Evolutionary conservation across 305 asterid genomes (phyloP), one percentile per base, ranked within the genome.

Genomic region (Solanum hybrid): DNA sequence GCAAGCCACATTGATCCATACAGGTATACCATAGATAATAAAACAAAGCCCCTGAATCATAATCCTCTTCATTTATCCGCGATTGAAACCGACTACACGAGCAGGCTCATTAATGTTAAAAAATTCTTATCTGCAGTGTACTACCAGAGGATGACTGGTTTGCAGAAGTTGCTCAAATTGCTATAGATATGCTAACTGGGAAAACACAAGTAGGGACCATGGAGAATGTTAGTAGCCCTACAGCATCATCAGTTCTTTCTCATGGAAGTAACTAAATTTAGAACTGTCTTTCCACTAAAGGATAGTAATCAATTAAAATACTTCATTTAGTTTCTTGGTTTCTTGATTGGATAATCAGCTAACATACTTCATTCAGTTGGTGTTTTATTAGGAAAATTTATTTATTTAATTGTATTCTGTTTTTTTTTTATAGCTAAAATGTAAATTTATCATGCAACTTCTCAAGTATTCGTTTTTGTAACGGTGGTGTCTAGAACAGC

Each of bases 61-160:
- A 20, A 20, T 34, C 42, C 46, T 20, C 42, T 3, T 76, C 40
- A 11, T 33, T 20, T 33, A 1, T 20, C 42, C 29, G 11, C 31
- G 20, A 39, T 35, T 78, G 51, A 35, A 76, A 13, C 81, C 12
- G 3, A 35, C 26, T 8, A 22, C 18, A 34, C 40, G 10, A 35
- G 4, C 29, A 78, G 16, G 51, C 57, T 36, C 51, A 79, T 10
- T 36, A 83, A 83, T n/a, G 31, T 69, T 69, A 16, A 20, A 40
- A 57, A 80, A n/a, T 13, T 84, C 16, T 11, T 1, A 61, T 74
- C 4, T 87, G 90, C 94, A 96, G 98, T 89, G 93, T 94, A 34
- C 88, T 95, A 86, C 98, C 98, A 0, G 98, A 95, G 90, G 98
- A 97, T 90, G 99, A 97, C 57, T 96, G 99, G 99, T 96, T 97